These are phyloP conservation scores for Fusarium metavorans DNA, from an alignment of 2,329 filamentous ascomycete species.

Conservation along the genomic window DNA sequence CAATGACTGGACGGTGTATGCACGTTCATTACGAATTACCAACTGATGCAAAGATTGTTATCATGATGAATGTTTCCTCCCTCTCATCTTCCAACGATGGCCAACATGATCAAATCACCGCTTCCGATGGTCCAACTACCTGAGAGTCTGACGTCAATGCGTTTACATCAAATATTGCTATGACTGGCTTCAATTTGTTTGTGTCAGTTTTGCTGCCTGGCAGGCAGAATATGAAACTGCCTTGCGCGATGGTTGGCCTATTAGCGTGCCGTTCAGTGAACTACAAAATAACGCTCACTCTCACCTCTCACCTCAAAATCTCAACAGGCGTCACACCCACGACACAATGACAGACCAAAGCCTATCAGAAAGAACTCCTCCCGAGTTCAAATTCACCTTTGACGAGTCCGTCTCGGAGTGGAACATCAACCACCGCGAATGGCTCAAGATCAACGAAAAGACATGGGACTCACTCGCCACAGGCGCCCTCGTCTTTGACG, in stretches of 20 bases:
- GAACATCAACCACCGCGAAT: conserved; percentile 41
- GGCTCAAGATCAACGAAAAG: conserved; percentile 41
- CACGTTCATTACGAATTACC: not conserved
- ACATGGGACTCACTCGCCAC: conserved; percentile 48
- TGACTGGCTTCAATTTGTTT: not conserved
- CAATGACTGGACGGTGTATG: conserved; percentile 13
- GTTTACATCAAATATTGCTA: not conserved
- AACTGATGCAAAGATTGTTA: not conserved
- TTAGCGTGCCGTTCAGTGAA: not conserved
- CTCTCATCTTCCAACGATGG: not conserved
- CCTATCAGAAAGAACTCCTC: not conserved
- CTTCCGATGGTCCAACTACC: not conserved
- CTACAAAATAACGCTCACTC: conserved; percentile 4
- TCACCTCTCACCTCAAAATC: not conserved
- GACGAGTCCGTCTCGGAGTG: conserved; percentile 39
- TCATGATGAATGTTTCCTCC: not conserved
- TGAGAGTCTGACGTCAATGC: not conserved
- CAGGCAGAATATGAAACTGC: conserved; percentile 12
- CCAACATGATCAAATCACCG: not conserved
- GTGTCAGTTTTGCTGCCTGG: conserved; percentile 3
- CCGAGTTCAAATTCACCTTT: conserved; percentile 39
- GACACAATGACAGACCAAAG: conserved; percentile 23
- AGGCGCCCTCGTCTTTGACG: conserved; percentile 52
- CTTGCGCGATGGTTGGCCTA: not conserved
- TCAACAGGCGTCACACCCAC: not conserved